These are phyloP conservation scores for Prunus armeniaca DNA, from an alignment of 306 rosid genomes.

Conservation along the genomic window DNA sequence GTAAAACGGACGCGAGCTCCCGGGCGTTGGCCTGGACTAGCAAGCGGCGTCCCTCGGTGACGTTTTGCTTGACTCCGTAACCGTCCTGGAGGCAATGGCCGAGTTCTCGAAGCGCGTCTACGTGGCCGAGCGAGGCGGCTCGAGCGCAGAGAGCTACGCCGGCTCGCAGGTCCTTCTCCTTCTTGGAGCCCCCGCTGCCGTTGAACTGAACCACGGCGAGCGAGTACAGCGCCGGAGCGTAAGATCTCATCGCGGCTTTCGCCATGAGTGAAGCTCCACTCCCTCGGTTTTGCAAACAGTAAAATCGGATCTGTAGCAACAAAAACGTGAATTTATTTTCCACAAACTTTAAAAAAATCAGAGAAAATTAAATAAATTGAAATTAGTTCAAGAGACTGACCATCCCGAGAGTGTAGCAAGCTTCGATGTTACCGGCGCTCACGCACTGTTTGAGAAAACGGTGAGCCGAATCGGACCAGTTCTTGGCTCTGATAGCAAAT, in stretches of 20 bases:
- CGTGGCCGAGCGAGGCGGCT: conserved; percentile 70
- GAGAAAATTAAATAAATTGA: not conserved
- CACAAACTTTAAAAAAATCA: not conserved
- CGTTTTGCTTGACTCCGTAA: conserved; percentile 59
- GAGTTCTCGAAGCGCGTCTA: conserved; percentile 82
- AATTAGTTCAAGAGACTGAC: conserved; percentile 34
- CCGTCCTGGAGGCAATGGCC: conserved; percentile 96
- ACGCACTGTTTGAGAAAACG: conserved; percentile 59
- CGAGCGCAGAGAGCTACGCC: conserved; percentile 75
- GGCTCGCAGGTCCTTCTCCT: conserved; percentile 60
- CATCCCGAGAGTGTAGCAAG: conserved; percentile 90
- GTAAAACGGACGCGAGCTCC: conserved; percentile 47
- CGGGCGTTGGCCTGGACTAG: conserved; percentile 77
- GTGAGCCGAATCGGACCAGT: conserved; percentile 70
- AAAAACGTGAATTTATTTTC: not conserved
- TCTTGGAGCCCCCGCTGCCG: conserved; percentile 80
- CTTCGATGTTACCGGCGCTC: conserved; percentile 72
- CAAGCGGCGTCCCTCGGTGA: conserved; percentile 57
- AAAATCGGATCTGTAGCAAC: conserved; percentile 67
- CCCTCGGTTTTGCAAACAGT: conserved; percentile 64
- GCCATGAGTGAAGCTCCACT: conserved; percentile 72
- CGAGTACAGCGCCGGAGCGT: conserved; percentile 79
- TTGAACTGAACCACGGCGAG: conserved; percentile 86
- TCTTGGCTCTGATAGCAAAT: conserved; percentile 40
- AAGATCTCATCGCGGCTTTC: conserved; percentile 63